These are phyloP conservation scores for Pythium rishiriense DNA, from an alignment of 352 stramenopile species.

Conservation along the genomic window DNA sequence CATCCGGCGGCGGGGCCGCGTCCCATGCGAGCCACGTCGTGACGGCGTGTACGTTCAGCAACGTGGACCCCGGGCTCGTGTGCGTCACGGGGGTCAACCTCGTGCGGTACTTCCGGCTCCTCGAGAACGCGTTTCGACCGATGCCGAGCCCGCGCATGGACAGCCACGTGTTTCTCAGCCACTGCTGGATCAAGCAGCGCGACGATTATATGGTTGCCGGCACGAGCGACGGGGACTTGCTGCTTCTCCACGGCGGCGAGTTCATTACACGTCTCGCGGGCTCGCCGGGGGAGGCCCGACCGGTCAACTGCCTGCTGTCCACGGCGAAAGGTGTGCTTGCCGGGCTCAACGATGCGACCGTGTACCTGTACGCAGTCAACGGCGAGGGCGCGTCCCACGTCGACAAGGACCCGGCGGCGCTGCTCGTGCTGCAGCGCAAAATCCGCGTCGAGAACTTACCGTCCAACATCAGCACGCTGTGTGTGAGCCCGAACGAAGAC, in stretches of 20 bases:
- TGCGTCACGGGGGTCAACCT: slow-evolving; percentile 81
- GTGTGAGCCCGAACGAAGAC: slow-evolving; percentile 80
- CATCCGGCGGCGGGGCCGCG: not conserved
- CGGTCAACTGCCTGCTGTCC: slow-evolving; percentile 60
- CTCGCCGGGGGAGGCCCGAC: slow-evolving; percentile 50
- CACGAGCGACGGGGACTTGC: slow-evolving; percentile 77
- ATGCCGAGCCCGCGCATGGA: slow-evolving; percentile 84
- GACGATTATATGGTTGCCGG: slow-evolving; percentile 89
- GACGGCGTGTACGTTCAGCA: slow-evolving; percentile 86
- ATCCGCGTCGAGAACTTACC: slow-evolving; percentile 59
- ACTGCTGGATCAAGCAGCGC: slow-evolving; percentile 89
- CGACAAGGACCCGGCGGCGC: slow-evolving; percentile 34
- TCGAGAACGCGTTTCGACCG: slow-evolving; percentile 82
- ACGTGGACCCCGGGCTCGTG: slow-evolving; percentile 85
- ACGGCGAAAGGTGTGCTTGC: slow-evolving; percentile 81
- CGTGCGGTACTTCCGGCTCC: slow-evolving; percentile 91
- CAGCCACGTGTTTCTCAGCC: slow-evolving; percentile 70
- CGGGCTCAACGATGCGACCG: slow-evolving; percentile 62
- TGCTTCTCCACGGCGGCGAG: slow-evolving; percentile 86
- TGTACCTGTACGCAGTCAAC: slow-evolving; percentile 73
- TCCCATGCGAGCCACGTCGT: slow-evolving; percentile 38
- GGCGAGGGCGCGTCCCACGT: slow-evolving; percentile 29
- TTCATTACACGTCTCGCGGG: slow-evolving; percentile 55
- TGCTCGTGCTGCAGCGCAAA: slow-evolving; percentile 58
- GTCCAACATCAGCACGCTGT: slow-evolving; percentile 48